Conservation (phyloP, 768 basidiomycete species). For the Austroboletus eburneus region DNA sequence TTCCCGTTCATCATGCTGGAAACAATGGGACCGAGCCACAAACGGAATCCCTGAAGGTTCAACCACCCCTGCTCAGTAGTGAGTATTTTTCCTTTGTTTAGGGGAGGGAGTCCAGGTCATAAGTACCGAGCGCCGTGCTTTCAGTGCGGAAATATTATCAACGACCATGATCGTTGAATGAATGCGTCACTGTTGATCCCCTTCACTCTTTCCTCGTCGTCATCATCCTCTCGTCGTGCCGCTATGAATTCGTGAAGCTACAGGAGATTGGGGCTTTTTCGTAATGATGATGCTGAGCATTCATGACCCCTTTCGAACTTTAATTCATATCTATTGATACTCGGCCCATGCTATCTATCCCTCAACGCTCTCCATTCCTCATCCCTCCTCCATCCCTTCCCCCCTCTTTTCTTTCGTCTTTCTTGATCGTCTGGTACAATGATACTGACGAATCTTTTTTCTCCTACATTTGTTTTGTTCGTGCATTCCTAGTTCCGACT, state of each 20-base stretch:
- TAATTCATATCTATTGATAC: slow-evolving; percentile 7
- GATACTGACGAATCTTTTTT: slow-evolving; percentile 40
- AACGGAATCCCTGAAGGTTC: slow-evolving; percentile 26
- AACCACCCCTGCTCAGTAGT: slow-evolving; percentile 44
- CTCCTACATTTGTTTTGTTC: slow-evolving; percentile 19
- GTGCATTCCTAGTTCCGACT: slow-evolving; percentile 32
- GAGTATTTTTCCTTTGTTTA: slow-evolving; percentile 56
- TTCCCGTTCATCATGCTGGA: slow-evolving; percentile 21
- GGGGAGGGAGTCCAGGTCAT: slow-evolving; percentile 79
- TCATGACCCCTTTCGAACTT: slow-evolving; percentile 10
- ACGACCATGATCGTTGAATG: slow-evolving; percentile 54
- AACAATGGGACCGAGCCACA: slow-evolving; percentile 17
- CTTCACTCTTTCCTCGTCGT: slow-evolving; percentile 19
- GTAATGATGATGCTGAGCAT: slow-evolving; percentile 21
- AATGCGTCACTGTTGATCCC: slow-evolving; percentile 28
- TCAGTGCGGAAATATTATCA: slow-evolving; percentile 82
- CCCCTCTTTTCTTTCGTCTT: slow-evolving; percentile 36
- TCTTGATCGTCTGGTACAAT: slow-evolving; percentile 38
- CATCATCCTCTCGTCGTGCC: slow-evolving; percentile 21
- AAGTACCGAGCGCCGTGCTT: slow-evolving; percentile 87
- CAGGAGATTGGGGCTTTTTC: slow-evolving; percentile 21
- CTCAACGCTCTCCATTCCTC: slow-evolving; percentile 14
- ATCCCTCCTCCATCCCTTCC: slow-evolving; percentile 41
- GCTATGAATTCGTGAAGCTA: slow-evolving; percentile 27
- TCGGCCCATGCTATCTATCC: slow-evolving; percentile 2